Base-by-base conservation (phyloP, 495 filamentous ascomycete species). In the Hapsidospora chrysogenum region DNA sequence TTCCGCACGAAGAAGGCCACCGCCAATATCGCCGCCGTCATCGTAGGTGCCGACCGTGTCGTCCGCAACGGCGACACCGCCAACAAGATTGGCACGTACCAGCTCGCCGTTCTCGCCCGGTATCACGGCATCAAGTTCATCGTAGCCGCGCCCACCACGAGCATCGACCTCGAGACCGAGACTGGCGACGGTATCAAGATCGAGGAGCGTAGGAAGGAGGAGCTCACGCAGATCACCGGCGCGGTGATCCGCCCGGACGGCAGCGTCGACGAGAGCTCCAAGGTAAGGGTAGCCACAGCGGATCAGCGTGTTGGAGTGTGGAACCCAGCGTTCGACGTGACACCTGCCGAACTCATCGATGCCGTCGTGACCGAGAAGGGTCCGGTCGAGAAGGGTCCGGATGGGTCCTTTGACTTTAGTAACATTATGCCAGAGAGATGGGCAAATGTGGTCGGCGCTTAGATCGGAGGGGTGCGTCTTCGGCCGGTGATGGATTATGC, bases 61-160 rank as follows among this genome's bases (percentile, higher is more conserved):
- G 89, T 85, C 26, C 79, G 82, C 19, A 97, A 97, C 50, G 89
- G 89, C 22, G 89, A 97, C 57, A 96, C 89, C 2, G 89, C 89
- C 29, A 97, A 97, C 55, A 97, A 97, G 60, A 92, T 97, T 38
- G 89, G 89, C 19, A 97, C 89, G n/a, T 96, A 96, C 52, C 57
- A 68, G 26, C 68, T 97, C 19, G 85, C 89, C 9, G 80, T 94
- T 3, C 64, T 89, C 18, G 89, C 89, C 16, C 75, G 67, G 40
- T 61, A 83, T 46, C 92, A 96, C 50, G 80, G 76, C 13, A 68
- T 95, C 33, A 95, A 89, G 50, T 97, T 97, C 50, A 64, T 97
- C 18, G 86, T 96, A 7, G 89, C 92, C 3, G 89, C 89, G 2
- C 89, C 89, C 9, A 79, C 84, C 14, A 96, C 92, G 7, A 94